Conservation (phyloP, 2,329 filamentous ascomycete genomes). For the Neoarthrinium moseri region DNA sequence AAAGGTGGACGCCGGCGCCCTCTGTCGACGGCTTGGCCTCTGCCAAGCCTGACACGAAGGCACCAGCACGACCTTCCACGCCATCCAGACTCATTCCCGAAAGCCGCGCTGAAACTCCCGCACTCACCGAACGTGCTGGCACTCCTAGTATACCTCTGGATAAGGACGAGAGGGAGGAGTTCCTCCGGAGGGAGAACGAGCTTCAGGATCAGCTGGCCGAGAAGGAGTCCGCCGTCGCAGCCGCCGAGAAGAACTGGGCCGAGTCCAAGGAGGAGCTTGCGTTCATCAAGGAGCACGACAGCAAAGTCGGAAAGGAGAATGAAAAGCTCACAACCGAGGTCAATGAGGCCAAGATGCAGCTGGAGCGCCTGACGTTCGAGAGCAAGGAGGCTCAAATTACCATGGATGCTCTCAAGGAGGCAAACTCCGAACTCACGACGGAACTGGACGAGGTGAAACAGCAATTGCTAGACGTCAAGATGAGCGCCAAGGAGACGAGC, state of each 20-base stretch:
- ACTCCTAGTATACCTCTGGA: slow-evolving; percentile 88
- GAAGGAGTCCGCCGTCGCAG: slow-evolving; percentile 78
- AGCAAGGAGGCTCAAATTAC: slow-evolving; percentile 96
- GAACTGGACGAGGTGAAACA: slow-evolving; percentile 96
- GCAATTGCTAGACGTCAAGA: slow-evolving; percentile 91
- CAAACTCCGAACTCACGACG: slow-evolving; percentile 85
- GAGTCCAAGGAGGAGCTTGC: slow-evolving; percentile 84
- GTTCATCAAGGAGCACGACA: slow-evolving; percentile 82
- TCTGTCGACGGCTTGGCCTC: slow-evolving; percentile 49
- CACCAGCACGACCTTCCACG: slow-evolving; percentile 53
- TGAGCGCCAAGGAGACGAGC: slow-evolving; percentile 91
- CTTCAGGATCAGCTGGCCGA: slow-evolving; percentile 95
- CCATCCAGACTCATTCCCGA: slow-evolving; percentile 52
- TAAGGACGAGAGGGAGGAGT: slow-evolving; percentile 96
- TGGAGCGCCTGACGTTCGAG: slow-evolving; percentile 94
- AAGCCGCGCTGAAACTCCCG: slow-evolving; percentile 61
- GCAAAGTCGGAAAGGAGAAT: slow-evolving; percentile 83
- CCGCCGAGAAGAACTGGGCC: slow-evolving; percentile 75
- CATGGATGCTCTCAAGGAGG: slow-evolving; percentile 96
- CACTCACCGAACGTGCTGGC: slow-evolving; percentile 75
- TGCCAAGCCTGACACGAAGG: slow-evolving; percentile 41
- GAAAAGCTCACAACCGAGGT: slow-evolving; percentile 82
- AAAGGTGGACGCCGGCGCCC: slow-evolving; percentile 76
- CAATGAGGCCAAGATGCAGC: slow-evolving; percentile 93
- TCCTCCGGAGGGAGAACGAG: slow-evolving; percentile 91